Evolutionary conservation across 352 stramenopile species (phyloP).

Genomic region (Phytophthora chlamydospora): DNA sequence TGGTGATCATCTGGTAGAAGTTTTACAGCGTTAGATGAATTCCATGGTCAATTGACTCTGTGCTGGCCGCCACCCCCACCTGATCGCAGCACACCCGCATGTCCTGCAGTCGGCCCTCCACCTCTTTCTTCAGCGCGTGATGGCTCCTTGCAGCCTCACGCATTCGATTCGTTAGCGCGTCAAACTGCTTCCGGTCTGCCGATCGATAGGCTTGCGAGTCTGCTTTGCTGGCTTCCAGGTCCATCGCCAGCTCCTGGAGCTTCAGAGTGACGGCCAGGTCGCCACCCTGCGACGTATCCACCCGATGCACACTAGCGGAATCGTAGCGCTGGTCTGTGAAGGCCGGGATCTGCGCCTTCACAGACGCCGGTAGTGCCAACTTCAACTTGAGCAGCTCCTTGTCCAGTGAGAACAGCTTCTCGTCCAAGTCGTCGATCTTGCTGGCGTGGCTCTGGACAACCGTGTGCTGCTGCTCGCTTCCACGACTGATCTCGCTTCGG

Average conservation of each 20-base stretch:
- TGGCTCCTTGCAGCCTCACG: conserved; percentile 55
- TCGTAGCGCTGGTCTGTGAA: conserved; percentile 15
- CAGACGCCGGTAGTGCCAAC: conserved; percentile 51
- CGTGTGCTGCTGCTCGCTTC: conserved; percentile 39
- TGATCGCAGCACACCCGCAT: conserved; percentile 45
- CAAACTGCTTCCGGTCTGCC: conserved; percentile 67
- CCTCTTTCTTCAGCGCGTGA: conserved; percentile 47
- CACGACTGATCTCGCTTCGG: conserved; percentile 38
- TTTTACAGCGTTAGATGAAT: background rate
- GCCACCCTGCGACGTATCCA: conserved; percentile 18
- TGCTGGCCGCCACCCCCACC: conserved; percentile 21
- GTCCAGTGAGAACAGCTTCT: conserved; percentile 65
- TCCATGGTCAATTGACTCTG: background rate
- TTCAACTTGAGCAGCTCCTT: conserved; percentile 76
- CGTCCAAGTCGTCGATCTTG: conserved; percentile 51
- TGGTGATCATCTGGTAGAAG: conserved; percentile 48
- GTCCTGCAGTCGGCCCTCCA: conserved; percentile 51
- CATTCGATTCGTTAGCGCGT: conserved; percentile 60
- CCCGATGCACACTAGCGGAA: conserved; percentile 3
- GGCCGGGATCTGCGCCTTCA: conserved; percentile 42
- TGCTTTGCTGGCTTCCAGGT: conserved; percentile 51
- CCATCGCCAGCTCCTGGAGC: conserved; percentile 43
- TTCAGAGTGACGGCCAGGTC: conserved; percentile 41
- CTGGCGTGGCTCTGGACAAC: conserved; percentile 27
- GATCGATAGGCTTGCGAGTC: conserved; percentile 44